Base-by-base conservation (phyloP, 2,329 filamentous ascomycete species). In the Venturia oleaginea region DNA sequence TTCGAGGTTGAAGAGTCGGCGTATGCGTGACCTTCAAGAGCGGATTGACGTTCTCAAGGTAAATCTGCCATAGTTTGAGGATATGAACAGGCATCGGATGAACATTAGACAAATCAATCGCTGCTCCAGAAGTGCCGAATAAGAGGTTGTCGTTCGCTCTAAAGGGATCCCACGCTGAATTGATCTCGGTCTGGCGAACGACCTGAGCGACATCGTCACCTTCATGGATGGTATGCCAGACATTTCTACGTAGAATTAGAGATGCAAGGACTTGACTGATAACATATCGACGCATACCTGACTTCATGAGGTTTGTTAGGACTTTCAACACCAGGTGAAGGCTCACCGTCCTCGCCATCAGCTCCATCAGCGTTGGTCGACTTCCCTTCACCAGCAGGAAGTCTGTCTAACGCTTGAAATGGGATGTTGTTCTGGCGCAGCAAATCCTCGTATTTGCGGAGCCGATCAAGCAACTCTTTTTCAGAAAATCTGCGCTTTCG, bases 1-100 rank as follows among this genome's bases (percentile, higher is more conserved):
- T 77, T 57, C 83, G 81, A 2, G 83, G 81, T 69, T 91, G 86
- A 4, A 91, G 74, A 4, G 43, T 64, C 19, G 64, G 64, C 17
- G 54, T 40, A 48, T 65, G 64, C 8, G 40, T 59, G 30, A 65
- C 30, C 30, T 65, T 65, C 30, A 59, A 24, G n/a, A 65, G 48
- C 30, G 64, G 64, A 30, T 65, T 64, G 2, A 65, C 64, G 32
- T 65, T 63, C 13, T 65, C 64, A 24, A 57, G 61, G 37, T 54
- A 65, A 5, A 59, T 19, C 24, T 63, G 61, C 61, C 61, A 65
- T 5, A 93, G 79, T 61, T 82, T 81, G 69, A 90, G 86, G 32
- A 89, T 83, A 40, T 90, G 84, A 15, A 84, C 80, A 0, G 86
- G 82, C 4, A 84, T 78, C 0, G 90, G 89, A 68, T 88, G 86